Evolutionary conservation across 352 stramenopile genomes (phyloP).

Genomic region (Phytophthora syringae): DNA sequence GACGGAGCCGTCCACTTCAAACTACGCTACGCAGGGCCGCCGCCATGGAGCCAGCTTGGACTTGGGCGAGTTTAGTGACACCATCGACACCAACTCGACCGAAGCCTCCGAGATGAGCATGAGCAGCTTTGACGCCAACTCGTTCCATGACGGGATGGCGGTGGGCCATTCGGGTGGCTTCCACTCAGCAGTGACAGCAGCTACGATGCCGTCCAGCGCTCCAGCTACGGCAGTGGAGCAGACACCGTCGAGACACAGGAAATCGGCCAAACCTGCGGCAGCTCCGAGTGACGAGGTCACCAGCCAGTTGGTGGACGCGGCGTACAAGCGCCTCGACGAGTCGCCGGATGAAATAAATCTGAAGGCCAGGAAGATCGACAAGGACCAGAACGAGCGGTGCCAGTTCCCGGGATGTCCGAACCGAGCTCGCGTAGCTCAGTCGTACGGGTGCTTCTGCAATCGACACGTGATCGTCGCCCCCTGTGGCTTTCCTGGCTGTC

Average conservation of each 20-base stretch:
- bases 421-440: slow-evolving; percentile 74
- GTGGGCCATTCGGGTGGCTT: not conserved
- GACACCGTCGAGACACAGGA: not conserved
- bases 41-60: slow-evolving; percentile 32
- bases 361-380: slow-evolving; percentile 55
- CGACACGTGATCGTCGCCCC: slow-evolving; percentile 86
- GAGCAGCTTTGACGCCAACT: slow-evolving; percentile 42
- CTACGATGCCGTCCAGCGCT: slow-evolving; percentile 1
- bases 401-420: slow-evolving; percentile 83
- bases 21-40: slow-evolving; percentile 27
- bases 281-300: slow-evolving; percentile 12
- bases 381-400: slow-evolving; percentile 74
- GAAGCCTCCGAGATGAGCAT: slow-evolving; percentile 41
- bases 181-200: not conserved
- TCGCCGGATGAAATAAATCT: slow-evolving; percentile 56
- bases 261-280: not conserved
- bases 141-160: slow-evolving; percentile 40
- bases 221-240: not conserved
- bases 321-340: slow-evolving; percentile 54
- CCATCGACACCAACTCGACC: slow-evolving; percentile 31
- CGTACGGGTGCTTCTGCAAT: slow-evolving; percentile 88
- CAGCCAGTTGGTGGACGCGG: slow-evolving; percentile 28
- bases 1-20: slow-evolving; percentile 11
- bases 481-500: slow-evolving; percentile 87
- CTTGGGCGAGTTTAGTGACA: slow-evolving; percentile 46